Base-by-base conservation (phyloP, 169 alveolate species). In the Plasmodium blacklocki region DNA sequence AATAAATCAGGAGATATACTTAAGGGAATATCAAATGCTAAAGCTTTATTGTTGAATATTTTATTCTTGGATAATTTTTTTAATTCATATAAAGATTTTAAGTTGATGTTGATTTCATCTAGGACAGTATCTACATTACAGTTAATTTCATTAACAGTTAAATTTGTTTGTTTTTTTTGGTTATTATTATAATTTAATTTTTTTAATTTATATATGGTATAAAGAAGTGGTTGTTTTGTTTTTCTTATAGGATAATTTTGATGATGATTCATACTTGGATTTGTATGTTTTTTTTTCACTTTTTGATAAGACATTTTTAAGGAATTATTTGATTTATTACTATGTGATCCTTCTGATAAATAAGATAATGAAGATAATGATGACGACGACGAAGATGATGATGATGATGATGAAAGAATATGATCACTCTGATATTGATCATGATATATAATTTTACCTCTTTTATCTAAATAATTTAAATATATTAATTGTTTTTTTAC, bases 1-100 rank as follows among this genome's bases (percentile, higher is more conserved):
- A 80, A 47, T 7, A 80, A 21, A 59, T 80, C 90, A 19, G 83
- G 56, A 3, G 90, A 80, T 14, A 80, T 80, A 29, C 90, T 80
- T 45, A 80, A 60, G 0, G 90, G 90, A 19, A 80, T 80, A 43
- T 80, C 90, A 80, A 80, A 80, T 14, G 58, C 64, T 14, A 67
- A 73, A 4, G 74, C 90, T 45, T 56, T 66, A 47, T 67, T 39
- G 19, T 49, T 9, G 52, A 80, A 43, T 47, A 43, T 52, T 43
- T 80, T 80, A 80, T 49, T 52, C 47, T 80, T 80, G 0, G 90
- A 67, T 21, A 80, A 2, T 26, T 80, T 80, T 29, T 80, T 80
- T 45, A 80, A 68, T 29, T 80, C 90, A 60, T 80, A 80, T 21
- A 80, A 62, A 21, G 90, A 80, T 23, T 68, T 67, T 49, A 80